Evolutionary conservation across 257 asterid species (phyloP).

Genomic region (Petunia axillaris): DNA sequence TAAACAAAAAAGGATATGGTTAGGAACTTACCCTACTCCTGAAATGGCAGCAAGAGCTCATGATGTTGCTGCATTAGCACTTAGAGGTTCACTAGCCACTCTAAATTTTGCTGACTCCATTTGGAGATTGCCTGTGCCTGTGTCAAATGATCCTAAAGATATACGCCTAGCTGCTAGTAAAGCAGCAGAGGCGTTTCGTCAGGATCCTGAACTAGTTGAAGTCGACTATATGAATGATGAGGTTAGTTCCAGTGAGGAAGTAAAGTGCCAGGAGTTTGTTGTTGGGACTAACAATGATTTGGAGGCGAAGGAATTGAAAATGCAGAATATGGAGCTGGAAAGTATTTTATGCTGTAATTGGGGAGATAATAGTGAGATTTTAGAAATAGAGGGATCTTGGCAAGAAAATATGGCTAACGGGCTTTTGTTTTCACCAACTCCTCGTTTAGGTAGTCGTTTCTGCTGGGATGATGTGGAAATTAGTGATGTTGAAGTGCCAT

Average conservation of each 20-base stretch:
- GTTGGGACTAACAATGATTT: not conserved
- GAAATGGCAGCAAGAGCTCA: slow-evolving; percentile 91
- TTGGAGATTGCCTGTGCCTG: slow-evolving; percentile 50
- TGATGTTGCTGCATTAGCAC: slow-evolving; percentile 75
- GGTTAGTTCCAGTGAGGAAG: not conserved
- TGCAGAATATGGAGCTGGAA: not conserved
- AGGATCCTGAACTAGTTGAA: not conserved
- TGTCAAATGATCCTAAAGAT: slow-evolving; percentile 47
- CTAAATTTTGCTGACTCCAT: slow-evolving; percentile 75
- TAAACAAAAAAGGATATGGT: slow-evolving; percentile 67
- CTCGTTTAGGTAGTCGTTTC: slow-evolving; percentile 33
- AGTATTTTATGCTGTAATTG: not conserved
- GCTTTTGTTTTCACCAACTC: slow-evolving; percentile 66
- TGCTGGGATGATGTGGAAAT: slow-evolving; percentile 51
- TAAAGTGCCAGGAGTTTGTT: slow-evolving; percentile 28
- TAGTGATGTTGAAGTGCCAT: slow-evolving; percentile 50
- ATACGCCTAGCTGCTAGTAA: slow-evolving; percentile 51
- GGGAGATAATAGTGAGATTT: slow-evolving; percentile 23
- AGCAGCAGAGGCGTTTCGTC: slow-evolving; percentile 53
- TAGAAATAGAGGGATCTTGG: slow-evolving; percentile 29
- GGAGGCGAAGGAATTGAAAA: not conserved
- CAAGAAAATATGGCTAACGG: slow-evolving; percentile 44
- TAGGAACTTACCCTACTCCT: slow-evolving; percentile 73
- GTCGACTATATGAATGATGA: not conserved
- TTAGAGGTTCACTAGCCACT: slow-evolving; percentile 55